Evolutionary conservation across 768 basidiomycete genomes (phyloP).

Genomic region (Boletus pseudo-olivaceus): DNA sequence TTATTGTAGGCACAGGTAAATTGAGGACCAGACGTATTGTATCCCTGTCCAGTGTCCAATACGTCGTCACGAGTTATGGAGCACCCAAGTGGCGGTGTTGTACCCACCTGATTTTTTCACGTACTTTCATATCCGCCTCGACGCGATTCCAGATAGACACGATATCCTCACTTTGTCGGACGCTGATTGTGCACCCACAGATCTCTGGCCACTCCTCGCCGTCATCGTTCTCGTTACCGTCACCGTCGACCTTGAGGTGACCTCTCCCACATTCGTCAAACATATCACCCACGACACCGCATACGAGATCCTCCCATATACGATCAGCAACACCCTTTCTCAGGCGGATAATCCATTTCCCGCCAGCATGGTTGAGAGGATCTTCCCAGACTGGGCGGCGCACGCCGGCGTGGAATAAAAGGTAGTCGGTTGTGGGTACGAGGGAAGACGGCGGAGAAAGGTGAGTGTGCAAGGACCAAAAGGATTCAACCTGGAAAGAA

Average conservation of each 20-base stretch:
- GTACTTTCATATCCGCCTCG: conserved; percentile 70
- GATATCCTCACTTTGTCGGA: conserved; percentile 91
- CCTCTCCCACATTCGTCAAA: conserved; percentile 62
- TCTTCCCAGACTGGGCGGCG: conserved; percentile 96
- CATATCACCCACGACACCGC: conserved; percentile 87
- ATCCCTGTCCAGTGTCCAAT: conserved; percentile 48
- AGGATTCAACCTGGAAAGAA: conserved; percentile 78
- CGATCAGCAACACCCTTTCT: conserved; percentile 88
- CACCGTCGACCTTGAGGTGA: conserved; percentile 26
- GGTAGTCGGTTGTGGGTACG: conserved; percentile 88
- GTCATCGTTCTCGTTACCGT: conserved; percentile 35
- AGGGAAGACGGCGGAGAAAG: conserved; percentile 81
- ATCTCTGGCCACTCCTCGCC: conserved; percentile 70
- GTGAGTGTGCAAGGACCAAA: conserved; percentile 94
- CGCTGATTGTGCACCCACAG: conserved; percentile 93
- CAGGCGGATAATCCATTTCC: conserved; percentile 94
- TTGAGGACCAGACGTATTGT: conserved; percentile 73
- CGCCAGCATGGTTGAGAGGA: conserved; percentile 79
- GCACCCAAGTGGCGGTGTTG: conserved; percentile 28
- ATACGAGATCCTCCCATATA: conserved; percentile 85
- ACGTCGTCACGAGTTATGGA: conserved; percentile 3
- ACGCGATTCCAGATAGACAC: conserved; percentile 89
- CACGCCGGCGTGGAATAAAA: conserved; percentile 84
- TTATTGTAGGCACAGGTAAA: conserved; percentile 71
- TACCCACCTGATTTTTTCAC: conserved; percentile 79